Evolutionary conservation across 495 filamentous ascomycete genomes (phyloP).

Genomic region (Talaromyces thailandensis): DNA sequence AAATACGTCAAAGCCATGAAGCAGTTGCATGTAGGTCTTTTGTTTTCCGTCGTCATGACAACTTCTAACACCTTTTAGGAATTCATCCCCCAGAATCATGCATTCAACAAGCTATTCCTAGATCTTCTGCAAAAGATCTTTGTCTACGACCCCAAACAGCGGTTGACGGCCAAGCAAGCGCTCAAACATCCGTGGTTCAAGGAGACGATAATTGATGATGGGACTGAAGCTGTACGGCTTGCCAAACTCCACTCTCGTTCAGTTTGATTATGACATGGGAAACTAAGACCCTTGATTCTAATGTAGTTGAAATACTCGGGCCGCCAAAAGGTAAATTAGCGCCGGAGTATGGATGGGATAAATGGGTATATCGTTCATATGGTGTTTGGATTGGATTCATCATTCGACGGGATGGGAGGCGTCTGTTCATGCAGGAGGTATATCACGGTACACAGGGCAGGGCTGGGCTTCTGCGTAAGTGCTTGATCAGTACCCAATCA

Average conservation of each 20-base stretch:
- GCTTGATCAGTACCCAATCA: neutral
- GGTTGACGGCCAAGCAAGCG: slow-evolving; percentile 87
- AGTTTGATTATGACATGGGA: slow-evolving; percentile 3
- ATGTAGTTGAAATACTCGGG: slow-evolving; percentile 4
- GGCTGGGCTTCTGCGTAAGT: neutral
- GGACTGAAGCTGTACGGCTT: slow-evolving; percentile 83
- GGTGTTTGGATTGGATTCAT: neutral
- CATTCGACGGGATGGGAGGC: neutral
- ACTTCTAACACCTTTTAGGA: slow-evolving; percentile 50
- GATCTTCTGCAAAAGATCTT: slow-evolving; percentile 87
- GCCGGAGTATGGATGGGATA: neutral
- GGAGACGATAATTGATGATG: slow-evolving; percentile 78
- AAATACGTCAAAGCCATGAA: slow-evolving; percentile 98
- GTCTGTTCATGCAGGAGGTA: neutral
- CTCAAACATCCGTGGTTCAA: slow-evolving; percentile 92
- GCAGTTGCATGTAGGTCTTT: slow-evolving; percentile 58
- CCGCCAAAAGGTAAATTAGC: neutral
- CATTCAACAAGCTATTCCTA: slow-evolving; percentile 77
- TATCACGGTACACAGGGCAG: neutral
- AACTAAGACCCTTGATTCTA: slow-evolving; percentile 1
- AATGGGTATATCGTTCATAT: neutral
- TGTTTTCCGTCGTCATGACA: neutral
- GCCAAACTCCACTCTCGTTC: slow-evolving; percentile 9
- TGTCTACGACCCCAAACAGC: slow-evolving; percentile 82
- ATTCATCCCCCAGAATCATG: slow-evolving; percentile 70